A percentile compares a stretch with the other conserved stretches of the same genome.
Conservation (phyloP, 352 stramenopile species). For the Phytopythium boreale region DNA sequence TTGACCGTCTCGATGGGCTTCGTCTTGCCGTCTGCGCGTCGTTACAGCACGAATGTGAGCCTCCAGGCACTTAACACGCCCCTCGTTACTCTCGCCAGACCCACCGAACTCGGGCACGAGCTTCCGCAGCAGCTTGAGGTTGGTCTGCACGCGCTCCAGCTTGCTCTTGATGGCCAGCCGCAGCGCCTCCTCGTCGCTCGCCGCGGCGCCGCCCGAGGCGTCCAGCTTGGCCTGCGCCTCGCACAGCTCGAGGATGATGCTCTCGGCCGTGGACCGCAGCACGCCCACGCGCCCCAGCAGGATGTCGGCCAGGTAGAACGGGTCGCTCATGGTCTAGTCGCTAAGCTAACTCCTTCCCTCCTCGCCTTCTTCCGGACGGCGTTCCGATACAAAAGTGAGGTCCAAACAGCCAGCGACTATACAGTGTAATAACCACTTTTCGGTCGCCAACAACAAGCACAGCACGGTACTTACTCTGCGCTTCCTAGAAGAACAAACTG, state of each 20-base stretch:
- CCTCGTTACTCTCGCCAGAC: constrained; percentile 4
- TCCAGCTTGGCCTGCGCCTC: constrained; percentile 70
- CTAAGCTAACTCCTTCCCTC: neutral
- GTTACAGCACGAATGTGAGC: neutral
- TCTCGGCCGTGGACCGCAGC: constrained; percentile 80
- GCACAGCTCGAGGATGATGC: constrained; percentile 82
- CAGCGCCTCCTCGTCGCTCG: constrained; percentile 55
- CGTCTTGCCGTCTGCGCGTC: constrained; percentile 71
- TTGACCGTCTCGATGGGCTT: constrained; percentile 84
- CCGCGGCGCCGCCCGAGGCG: constrained; percentile 4
- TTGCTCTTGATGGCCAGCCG: constrained; percentile 82
- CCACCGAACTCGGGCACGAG: constrained; percentile 82
- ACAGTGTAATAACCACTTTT: neutral
- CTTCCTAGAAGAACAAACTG: too few relatives aligned
- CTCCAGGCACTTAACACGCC: too few relatives aligned
- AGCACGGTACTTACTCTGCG: neutral
- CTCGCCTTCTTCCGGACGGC: neutral
- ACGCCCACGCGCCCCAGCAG: constrained; percentile 78
- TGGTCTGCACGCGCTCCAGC: constrained; percentile 84
- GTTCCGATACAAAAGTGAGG: neutral
- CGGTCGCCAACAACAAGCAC: neutral
- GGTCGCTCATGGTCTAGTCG: constrained; percentile 66
- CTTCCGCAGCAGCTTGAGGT: constrained; percentile 80
- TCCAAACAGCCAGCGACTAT: neutral
- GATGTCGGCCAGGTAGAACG: constrained; percentile 87